These are phyloP conservation scores for Penicillium nucicola DNA, from an alignment of 495 filamentous ascomycete genomes.

Conservation along the genomic window DNA sequence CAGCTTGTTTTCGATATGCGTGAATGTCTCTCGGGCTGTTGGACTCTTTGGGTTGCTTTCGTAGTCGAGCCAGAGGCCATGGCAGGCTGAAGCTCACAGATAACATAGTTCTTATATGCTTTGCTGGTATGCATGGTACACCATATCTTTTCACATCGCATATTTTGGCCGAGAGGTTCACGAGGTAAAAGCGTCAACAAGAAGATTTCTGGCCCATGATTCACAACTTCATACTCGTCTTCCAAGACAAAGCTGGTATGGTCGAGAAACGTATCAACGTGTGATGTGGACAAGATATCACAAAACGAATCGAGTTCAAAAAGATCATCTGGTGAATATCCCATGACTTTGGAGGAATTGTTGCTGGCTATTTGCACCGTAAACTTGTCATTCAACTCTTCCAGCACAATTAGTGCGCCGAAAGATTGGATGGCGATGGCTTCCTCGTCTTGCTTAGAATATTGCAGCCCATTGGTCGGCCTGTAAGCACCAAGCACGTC, in stretches of 20 bases:
- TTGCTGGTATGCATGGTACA: constrained; percentile 77
- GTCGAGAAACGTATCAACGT: constrained; percentile 68
- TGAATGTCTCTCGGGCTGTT: not conserved
- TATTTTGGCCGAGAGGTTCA: constrained; percentile 46
- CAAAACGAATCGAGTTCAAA: constrained; percentile 71
- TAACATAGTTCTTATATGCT: constrained; percentile 56
- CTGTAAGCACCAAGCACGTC: constrained; percentile 5
- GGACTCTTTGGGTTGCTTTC: constrained; percentile 45
- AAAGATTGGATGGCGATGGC: constrained; percentile 64
- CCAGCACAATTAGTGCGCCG: constrained; percentile 69
- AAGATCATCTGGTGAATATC: constrained; percentile 69
- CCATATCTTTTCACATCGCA: constrained; percentile 70
- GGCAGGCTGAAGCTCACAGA: constrained; percentile 85
- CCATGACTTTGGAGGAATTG: constrained; percentile 72
- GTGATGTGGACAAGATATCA: constrained; percentile 71
- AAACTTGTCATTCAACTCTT: constrained; percentile 56
- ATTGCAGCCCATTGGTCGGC: not conserved
- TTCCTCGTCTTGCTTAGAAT: constrained; percentile 13
- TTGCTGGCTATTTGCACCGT: constrained; percentile 73
- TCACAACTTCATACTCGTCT: constrained; percentile 57
- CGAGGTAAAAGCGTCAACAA: constrained; percentile 60
- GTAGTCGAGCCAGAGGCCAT: constrained; percentile 48
- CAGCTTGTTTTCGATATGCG: not conserved
- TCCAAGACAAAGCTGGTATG: constrained; percentile 74
- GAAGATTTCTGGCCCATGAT: constrained; percentile 80